Base-by-base conservation (phyloP, 2,329 filamentous ascomycete genomes). In the Stagonosporopsis tanaceti region DNA sequence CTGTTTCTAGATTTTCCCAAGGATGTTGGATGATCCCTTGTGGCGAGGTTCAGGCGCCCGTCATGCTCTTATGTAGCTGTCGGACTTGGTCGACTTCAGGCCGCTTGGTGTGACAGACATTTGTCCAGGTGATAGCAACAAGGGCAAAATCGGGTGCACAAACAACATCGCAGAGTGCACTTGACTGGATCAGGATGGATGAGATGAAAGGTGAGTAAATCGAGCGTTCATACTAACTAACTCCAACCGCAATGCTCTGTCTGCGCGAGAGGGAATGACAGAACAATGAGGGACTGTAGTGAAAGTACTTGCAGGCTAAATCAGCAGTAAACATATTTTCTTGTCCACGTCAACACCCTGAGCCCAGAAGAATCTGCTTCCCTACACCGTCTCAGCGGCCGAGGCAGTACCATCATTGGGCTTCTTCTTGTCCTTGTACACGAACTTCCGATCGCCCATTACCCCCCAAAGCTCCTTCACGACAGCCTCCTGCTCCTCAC, bases 371-470 rank as follows among this genome's bases (percentile, higher is more conserved):
- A 22, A 12, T 9, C 4, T 9, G n/a, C 3, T 30, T 9, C 17
- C 5, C 27, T 47, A 47, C 0, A 27, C 34, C 20, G 50, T 53
- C 35, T 53, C 50, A 15, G 41, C 50, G 11, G 50, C 35, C 12
- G 50, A 53, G 14, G 40, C 17, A 15, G 35, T 40, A 7, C 42
- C 50, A 24, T 53, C 50, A n/a, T 40, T 17, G 15, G 50, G 42
- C 32, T 51, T 39, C 47, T 52, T 57, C 42, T 47, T 48, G 17
- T 38, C 54, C 17, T 46, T 56, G 30, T 66, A 76, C 2, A 67
- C 62, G 56, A 77, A 77, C 51, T 61, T 70, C 11, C 67, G 60
- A 2, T 73, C 68, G 0, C 70, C 73, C 75, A 77, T 77, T 15
- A 72, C 54, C 0, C 32, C 63, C 76, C 76, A 77, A 0, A 77